Percentiles rank a stretch among this genome's conserved stretches.
These are phyloP conservation scores for Heliamphora exappendiculata DNA, from an alignment of 148 eudicot species.

Conservation along the genomic window DNA sequence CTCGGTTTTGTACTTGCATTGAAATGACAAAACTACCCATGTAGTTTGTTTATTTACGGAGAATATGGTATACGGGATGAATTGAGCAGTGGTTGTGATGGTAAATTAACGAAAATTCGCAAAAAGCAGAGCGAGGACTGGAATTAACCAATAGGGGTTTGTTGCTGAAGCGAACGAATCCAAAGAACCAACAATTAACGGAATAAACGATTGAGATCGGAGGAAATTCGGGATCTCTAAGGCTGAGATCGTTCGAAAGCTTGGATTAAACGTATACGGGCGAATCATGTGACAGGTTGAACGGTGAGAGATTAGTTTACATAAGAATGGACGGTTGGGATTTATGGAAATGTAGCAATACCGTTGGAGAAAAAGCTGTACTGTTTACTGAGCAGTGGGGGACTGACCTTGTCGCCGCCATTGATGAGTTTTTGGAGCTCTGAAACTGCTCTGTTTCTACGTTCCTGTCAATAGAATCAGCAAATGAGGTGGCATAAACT, in stretches of 20 bases:
- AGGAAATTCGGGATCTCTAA: conserved; percentile 15
- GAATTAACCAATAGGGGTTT: conserved; percentile 9
- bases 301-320: conserved; percentile 9
- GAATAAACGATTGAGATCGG: conserved; percentile 23
- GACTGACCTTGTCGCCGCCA: conserved; percentile 28
- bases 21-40: conserved; percentile 1
- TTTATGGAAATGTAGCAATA: neutral
- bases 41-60: neutral
- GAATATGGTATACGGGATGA: too few species aligned
- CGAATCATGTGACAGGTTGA: conserved; percentile 13
- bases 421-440: conserved; percentile 31
- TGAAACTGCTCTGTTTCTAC: conserved; percentile 15
- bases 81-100: neutral
- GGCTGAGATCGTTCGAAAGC: conserved; percentile 12
- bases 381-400: neutral
- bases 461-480: conserved; percentile 2
- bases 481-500: neutral
- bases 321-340: neutral
- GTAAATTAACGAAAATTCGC: conserved; percentile 14
- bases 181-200: conserved; percentile 12
- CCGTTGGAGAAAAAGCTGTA: neutral
- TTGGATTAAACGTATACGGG: neutral
- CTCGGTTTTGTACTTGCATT: neutral
- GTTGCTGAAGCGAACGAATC: conserved; percentile 15
- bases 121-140: neutral